Conservation (phyloP, 2,329 filamentous ascomycete species). For the Myriosclerotinia scirpicola region DNA sequence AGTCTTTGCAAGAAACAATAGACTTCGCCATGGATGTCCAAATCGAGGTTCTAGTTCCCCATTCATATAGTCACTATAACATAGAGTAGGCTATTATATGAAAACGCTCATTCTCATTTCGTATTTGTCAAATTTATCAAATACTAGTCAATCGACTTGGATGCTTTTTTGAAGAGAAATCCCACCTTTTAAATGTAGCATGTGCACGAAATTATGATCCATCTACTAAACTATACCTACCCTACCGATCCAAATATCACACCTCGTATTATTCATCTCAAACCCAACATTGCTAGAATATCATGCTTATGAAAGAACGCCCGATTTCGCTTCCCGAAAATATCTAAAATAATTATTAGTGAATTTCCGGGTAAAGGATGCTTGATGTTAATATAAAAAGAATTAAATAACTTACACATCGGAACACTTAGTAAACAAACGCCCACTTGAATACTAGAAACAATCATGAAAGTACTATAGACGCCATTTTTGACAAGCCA, state of each 20-base stretch:
- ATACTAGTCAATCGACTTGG: background rate
- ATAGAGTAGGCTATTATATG: background rate
- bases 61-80: background rate
- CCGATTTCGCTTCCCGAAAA: slow-evolving; percentile 21
- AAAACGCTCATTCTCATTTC: background rate
- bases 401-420: slow-evolving; percentile 62
- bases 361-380: background rate
- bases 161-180: background rate
- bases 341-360: slow-evolving; percentile 14
- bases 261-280: slow-evolving; percentile 1
- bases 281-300: background rate
- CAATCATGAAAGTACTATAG: slow-evolving; percentile 61
- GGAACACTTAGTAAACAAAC: slow-evolving; percentile 75
- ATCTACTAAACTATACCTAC: background rate
- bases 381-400: background rate
- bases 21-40: background rate
- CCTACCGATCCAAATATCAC: background rate
- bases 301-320: slow-evolving; percentile 17
- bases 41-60: too few relatives aligned
- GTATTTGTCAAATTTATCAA: background rate
- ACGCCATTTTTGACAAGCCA: slow-evolving; percentile 73
- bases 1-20: background rate
- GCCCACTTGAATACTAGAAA: slow-evolving; percentile 74
- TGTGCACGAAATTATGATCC: background rate
- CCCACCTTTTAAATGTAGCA: background rate